phyloP scores from a whole-genome alignment of 768 basidiomycete species.

The Leccinum imitatum region DNA sequence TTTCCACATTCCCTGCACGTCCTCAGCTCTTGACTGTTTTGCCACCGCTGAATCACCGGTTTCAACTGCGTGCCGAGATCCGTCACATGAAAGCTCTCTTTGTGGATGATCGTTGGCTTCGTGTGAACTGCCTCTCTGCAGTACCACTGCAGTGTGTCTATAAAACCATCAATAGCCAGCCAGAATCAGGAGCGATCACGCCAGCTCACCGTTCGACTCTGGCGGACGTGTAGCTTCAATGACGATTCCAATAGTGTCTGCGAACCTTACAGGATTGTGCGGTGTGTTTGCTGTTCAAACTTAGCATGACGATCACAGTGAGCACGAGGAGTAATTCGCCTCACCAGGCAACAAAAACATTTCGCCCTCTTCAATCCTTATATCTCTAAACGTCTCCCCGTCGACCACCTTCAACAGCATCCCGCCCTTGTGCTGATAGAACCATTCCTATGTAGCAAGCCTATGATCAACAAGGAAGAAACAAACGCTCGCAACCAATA shows the following conservation, averaged over 20 bases:
- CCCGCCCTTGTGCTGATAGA: conserved; percentile 92
- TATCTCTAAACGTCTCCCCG: conserved; percentile 76
- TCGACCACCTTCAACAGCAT: conserved; percentile 91
- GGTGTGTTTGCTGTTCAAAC: conserved; percentile 80
- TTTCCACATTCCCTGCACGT: conserved; percentile 71
- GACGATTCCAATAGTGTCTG: conserved; percentile 89
- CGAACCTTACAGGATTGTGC: conserved; percentile 91
- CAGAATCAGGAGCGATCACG: neutral
- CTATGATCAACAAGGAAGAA: neutral
- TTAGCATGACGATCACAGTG: neutral
- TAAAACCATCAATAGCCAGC: neutral
- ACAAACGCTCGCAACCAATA: neutral
- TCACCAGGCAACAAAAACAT: conserved; percentile 94
- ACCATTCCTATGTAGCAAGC: conserved; percentile 74
- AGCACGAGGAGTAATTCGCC: conserved; percentile 13
- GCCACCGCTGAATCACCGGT: conserved; percentile 87
- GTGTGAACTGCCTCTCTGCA: conserved; percentile 64
- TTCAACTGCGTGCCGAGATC: conserved; percentile 94
- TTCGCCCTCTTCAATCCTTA: conserved; percentile 89
- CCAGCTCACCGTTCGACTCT: conserved; percentile 53
- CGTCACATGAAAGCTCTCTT: conserved; percentile 83
- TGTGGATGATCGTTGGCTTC: conserved; percentile 72
- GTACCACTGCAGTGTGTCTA: conserved; percentile 93
- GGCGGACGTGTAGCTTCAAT: conserved; percentile 82
- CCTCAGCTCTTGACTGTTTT: conserved; percentile 58